Conservation (phyloP, 169 alveolate genomes). For the Condylostoma magnum region DNA sequence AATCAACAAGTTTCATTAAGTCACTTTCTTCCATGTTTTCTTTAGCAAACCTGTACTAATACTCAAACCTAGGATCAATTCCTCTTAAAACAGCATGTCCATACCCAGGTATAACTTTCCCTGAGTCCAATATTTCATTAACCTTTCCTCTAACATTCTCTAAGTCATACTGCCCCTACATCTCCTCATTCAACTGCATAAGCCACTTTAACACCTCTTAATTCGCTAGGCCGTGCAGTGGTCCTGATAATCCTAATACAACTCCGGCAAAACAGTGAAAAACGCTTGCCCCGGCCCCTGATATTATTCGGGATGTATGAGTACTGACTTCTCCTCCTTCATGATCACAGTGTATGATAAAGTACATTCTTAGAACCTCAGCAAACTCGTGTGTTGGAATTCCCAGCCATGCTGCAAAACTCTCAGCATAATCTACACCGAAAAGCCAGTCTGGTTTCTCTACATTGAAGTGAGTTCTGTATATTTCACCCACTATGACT, state of each 20-base stretch:
- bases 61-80: conserved; percentile 92
- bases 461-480: conserved; percentile 39
- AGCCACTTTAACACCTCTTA: conserved; percentile 93
- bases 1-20: conserved; percentile 75
- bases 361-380: conserved; percentile 62
- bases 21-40: conserved; percentile 84
- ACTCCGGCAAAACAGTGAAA: conserved; percentile 90
- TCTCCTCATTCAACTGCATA: conserved; percentile 72
- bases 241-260: conserved; percentile 93
- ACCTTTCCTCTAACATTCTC: conserved; percentile 58
- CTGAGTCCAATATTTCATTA: conserved; percentile 67
- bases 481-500: conserved; percentile 65
- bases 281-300: conserved; percentile 92
- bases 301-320: conserved; percentile 91
- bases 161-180: conserved; percentile 67
- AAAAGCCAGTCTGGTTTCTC: conserved; percentile 19
- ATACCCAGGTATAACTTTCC: conserved; percentile 95
- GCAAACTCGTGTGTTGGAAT: conserved; percentile 31
- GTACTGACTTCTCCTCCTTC: conserved; percentile 96
- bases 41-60: conserved; percentile 84
- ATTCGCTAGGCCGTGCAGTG: conserved; percentile 95
- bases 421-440: conserved; percentile 54
- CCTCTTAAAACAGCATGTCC: conserved; percentile 97
- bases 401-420: conserved; percentile 58
- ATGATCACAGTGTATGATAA: conserved; percentile 81